Evolutionary conservation across 1,139 yeast genomes (phyloP), one percentile per base, ranked within the genome.

Genomic region (Kluyveromyces sp.): DNA sequence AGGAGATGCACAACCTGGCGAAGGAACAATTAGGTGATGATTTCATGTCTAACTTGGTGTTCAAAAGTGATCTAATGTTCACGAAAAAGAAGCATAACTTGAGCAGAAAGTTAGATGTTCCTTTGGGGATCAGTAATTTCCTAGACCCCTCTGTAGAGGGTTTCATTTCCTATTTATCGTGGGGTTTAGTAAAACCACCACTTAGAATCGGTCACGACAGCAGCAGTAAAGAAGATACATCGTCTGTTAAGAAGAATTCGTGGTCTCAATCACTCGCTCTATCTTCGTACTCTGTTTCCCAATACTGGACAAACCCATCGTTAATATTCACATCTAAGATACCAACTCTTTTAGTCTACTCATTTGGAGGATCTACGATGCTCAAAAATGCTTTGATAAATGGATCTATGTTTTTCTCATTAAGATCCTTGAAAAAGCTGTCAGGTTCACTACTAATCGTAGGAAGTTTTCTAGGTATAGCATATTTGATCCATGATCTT

Each of bases 11-110:
- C 48, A 58, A 65, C n/a, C 57, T 82, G 34, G 97, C 96, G 1
- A 75, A 76, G 49, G 70, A 64, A 2, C 68, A 73, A 4, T 63
- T 83, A 52, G 81, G 82, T 3, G 79, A 78, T 34, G 84, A 80
- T 35, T 77, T 75, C 50, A 69, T 80, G 67, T 74, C 69, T 42
- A 81, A 80, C 50, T 83, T 83, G 52, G 76, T 75, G 7, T 90
- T 92, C 68, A 79, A 85, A 48, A 77, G 86, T 15, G 83, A 80
- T 28, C 74, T 84, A 43, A 92, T 92, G 98, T 92, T 89, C 57
- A 77, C 88, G 3, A 79, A 90, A 55, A 74, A 75, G 48, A 77
- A 75, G 41, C 96, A 92, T 57, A 65, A 75, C 4, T 67, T 81
- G 37, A 75, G 79, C 36, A 79, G 83, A 53, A 72, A 77, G 43